Conservation (phyloP, 805 yeast species). For the Myxozyma kluyveri region DNA sequence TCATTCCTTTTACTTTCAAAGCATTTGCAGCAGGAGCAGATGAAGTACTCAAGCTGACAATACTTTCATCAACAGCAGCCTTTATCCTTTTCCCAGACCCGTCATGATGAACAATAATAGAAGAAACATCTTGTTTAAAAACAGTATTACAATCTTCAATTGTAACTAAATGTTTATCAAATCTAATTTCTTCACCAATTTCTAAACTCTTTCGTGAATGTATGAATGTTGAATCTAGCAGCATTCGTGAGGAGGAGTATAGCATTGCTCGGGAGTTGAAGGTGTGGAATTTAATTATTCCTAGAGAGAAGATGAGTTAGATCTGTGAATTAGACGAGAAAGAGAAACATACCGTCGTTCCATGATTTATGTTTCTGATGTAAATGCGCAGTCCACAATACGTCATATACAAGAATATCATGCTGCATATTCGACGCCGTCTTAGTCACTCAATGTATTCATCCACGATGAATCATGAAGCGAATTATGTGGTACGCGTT, state of each 20-base stretch:
- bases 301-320: slow-evolving; percentile 1
- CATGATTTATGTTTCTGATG: slow-evolving; percentile 41
- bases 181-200: slow-evolving; percentile 30
- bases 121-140: slow-evolving; percentile 14
- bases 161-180: slow-evolving; percentile 35
- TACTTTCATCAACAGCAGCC: too few species aligned
- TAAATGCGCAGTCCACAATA: slow-evolving; percentile 38
- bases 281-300: slow-evolving; percentile 30
- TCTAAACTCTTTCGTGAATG: slow-evolving; percentile 1
- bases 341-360: slow-evolving; percentile 39
- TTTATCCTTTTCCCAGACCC: neutral
- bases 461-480: too few species aligned
- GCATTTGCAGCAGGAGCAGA: too few species aligned
- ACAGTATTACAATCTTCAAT: slow-evolving; percentile 27
- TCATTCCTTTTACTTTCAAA: too few species aligned
- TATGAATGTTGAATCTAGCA: slow-evolving; percentile 27
- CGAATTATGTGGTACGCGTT: too few species aligned
- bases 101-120: neutral
- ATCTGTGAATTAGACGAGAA: neutral
- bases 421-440: too few species aligned
- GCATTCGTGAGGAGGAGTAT: slow-evolving; percentile 34
- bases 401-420: slow-evolving; percentile 32
- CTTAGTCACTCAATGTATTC: too few species aligned
- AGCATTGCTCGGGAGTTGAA: slow-evolving; percentile 34
- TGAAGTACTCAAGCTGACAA: too few species aligned